Base-by-base conservation (phyloP, 148 eudicot species). In the Linanthus parryae region DNA sequence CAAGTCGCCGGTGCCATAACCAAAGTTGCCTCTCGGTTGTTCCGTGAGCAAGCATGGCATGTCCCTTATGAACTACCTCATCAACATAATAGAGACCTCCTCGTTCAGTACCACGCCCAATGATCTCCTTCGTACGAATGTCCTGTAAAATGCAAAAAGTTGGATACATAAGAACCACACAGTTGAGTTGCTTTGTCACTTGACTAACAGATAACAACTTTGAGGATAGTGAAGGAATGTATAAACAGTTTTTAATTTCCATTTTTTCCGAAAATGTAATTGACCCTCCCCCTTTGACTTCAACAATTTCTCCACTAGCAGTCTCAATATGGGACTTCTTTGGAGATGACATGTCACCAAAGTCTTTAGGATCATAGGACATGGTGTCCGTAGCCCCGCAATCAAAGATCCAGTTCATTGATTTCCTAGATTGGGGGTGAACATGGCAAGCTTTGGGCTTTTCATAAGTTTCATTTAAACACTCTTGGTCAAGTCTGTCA, bases 41-140 rank as follows among this genome's bases (percentile, higher is more conserved):
- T 2, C 1, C 8, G 2, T 48, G 33, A 5, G 5, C n/a, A 1
- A 1, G 10, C 2, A 35, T 1, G n/a, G 2, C 5, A n/a, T n/a
- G n/a, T n/a, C n/a, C n/a, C n/a, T n/a, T n/a, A n/a, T n/a, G n/a
- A n/a, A n/a, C n/a, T n/a, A n/a, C n/a, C n/a, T 44, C 48, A 3
- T 27, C 54, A 18, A 49, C 8, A 25, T 48, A 48, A 13, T 24
- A 48, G 16, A 48, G 33, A 2, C 33, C 34, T 10, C 38, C 24
- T 14, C 39, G 17, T 25, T 50, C 33, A 30, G 39, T 50, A 31
- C 55, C 55, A 48, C 34, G 33, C 30, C 33, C 33, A 22, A 48
- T 22, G 30, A 22, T 48, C 52, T 24, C 7, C 52, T 12, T 24
- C 7, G 34, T 9, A 3, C 7, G 52, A 48, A 48, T 48, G 5